Base-by-base conservation (phyloP, 768 basidiomycete genomes). In the Antrodiella citrinella region DNA sequence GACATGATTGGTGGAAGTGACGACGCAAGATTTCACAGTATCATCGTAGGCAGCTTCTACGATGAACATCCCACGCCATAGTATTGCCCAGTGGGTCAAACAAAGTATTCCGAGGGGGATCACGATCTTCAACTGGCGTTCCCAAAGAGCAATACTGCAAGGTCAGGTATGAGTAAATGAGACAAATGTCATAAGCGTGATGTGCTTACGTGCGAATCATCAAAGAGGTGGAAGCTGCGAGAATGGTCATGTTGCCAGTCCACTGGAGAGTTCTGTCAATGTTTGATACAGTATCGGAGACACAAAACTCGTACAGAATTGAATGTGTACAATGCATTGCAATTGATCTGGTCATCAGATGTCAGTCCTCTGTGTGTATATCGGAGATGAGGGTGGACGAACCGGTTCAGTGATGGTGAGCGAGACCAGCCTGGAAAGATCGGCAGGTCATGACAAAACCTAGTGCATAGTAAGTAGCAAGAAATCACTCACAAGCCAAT, bases 31-130 rank as follows among this genome's bases (percentile, higher is more conserved):
- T 19, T 61, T 50, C 2, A 50, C 51, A n/a, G 45, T 23, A 10
- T 68, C 57, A 24, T 75, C 72, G 78, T 81, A 82, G 26, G 66
- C 58, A 0, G 83, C 79, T 10, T 69, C 63, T 24, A 88, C 78
- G 25, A 84, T 73, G 62, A 84, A 79, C 80, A 85, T 83, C 12
- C 79, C 80, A 24, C 86, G 77, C 53, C 81, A 83, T 19, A 86
- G 67, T 26, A 87, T 68, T 1, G 68, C 74, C 81, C 82, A 86
- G 52, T 86, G 84, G 1, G 71, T 80, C 24, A 82, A 55, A 54
- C 77, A 81, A 11, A 86, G 69, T 19, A 75, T 51, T 20, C 74
- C 70, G 38, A 87, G 72, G 18, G 73, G 67, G 20, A 75, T 57
- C 11, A 79, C 62, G 39, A 86, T 67, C n/a, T 63, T 64, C 22